A percentile compares a stretch with the other conserved stretches of the same genome.
These are phyloP conservation scores for Dissoconium aciculare DNA, from an alignment of 2,329 filamentous ascomycete species.

Conservation along the genomic window DNA sequence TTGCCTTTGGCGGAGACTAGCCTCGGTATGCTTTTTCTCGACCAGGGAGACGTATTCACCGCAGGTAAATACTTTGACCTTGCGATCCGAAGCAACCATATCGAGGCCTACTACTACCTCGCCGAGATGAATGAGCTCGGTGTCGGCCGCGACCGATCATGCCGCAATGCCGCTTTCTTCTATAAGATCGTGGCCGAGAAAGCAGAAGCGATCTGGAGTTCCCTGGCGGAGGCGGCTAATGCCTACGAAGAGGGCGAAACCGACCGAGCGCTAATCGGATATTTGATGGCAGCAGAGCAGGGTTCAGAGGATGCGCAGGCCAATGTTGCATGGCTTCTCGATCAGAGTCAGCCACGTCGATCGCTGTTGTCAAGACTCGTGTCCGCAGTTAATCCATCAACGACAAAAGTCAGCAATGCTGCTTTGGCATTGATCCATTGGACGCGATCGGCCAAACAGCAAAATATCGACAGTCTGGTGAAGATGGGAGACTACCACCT, in stretches of 20 bases:
- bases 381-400: conserved; percentile 9
- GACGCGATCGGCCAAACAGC: conserved; percentile 85
- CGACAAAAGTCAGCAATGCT: conserved; percentile 40
- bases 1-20: conserved; percentile 67
- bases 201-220: conserved; percentile 70
- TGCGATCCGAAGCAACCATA: conserved; percentile 64
- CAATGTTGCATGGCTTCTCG: conserved; percentile 76
- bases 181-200: conserved; percentile 85
- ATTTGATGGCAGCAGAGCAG: conserved; percentile 80
- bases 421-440: conserved; percentile 75
- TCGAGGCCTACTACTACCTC: conserved; percentile 84
- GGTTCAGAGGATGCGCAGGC: conserved; percentile 81
- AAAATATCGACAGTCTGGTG: conserved; percentile 83
- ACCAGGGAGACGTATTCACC: conserved; percentile 68
- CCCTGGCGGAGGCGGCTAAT: conserved; percentile 68
- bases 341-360: conserved; percentile 38
- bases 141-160: conserved; percentile 65
- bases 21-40: conserved; percentile 69
- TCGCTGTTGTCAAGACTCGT: conserved; percentile 13
- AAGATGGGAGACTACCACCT: conserved; percentile 99
- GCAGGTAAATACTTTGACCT: conserved; percentile 80
- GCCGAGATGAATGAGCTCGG: conserved; percentile 74
- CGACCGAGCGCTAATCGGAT: conserved; percentile 64
- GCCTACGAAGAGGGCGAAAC: conserved; percentile 67
- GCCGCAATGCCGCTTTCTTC: conserved; percentile 60